A percentile compares a stretch with the other conserved stretches of the same genome.
These are phyloP conservation scores for Hydnomerulius pinastri DNA, from an alignment of 768 basidiomycete genomes.

Conservation along the genomic window DNA sequence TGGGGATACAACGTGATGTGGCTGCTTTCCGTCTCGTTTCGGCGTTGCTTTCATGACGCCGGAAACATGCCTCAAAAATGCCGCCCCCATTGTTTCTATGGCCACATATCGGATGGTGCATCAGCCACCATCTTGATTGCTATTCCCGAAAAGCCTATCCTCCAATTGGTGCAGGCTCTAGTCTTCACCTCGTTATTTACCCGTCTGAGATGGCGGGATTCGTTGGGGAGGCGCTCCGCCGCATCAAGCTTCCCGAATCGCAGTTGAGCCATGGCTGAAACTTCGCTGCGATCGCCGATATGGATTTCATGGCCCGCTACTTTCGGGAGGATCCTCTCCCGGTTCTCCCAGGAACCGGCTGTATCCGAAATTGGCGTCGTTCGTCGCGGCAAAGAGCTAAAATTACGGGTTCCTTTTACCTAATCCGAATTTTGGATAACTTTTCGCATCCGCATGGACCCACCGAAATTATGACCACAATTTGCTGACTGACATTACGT, in stretches of 20 bases:
- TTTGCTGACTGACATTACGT: slow-evolving; percentile 6
- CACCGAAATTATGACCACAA: slow-evolving; percentile 5
- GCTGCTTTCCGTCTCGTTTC: neutral
- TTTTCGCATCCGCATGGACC: slow-evolving; percentile 3
- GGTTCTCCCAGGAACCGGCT: slow-evolving; percentile 7
- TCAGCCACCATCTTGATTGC: neutral
- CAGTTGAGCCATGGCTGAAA: too few species aligned
- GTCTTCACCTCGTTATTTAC: neutral
- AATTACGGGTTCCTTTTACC: slow-evolving; percentile 4
- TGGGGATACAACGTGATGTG: neutral
- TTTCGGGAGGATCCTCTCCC: neutral
- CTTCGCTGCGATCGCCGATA: too few species aligned
- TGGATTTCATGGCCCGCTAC: too few species aligned
- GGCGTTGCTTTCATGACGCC: neutral
- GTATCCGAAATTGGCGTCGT: slow-evolving; percentile 3
- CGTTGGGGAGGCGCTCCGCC: too few species aligned
- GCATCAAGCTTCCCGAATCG: too few species aligned
- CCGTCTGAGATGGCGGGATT: neutral
- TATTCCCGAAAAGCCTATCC: neutral
- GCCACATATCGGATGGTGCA: neutral
- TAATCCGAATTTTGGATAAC: neutral
- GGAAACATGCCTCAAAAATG: neutral
- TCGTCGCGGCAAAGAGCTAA: slow-evolving; percentile 10
- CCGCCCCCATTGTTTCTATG: neutral
- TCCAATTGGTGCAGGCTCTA: neutral